A percentile compares a stretch with the other conserved stretches of the same genome.
Evolutionary conservation across 1,284 basidiomycete species (phyloP).

Genomic region (Sphaerobolus stellatus): DNA sequence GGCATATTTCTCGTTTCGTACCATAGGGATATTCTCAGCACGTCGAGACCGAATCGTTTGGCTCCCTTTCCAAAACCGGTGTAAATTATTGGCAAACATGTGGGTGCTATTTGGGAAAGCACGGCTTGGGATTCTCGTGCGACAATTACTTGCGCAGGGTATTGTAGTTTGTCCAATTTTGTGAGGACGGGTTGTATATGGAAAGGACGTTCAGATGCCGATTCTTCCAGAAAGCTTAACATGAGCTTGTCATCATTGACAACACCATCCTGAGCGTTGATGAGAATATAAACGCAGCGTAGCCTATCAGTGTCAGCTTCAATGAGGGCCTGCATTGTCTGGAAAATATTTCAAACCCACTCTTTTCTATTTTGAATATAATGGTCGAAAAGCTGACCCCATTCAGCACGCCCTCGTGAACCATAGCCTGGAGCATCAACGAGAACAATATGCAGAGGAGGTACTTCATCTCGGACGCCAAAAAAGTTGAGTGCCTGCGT

Average conservation of each 20-base stretch:
- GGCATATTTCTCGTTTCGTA: background rate
- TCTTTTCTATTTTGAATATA: conserved; percentile 59
- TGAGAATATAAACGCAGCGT: conserved; percentile 63
- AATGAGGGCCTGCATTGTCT: background rate
- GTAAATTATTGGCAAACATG: conserved; percentile 62
- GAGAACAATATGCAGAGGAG: conserved; percentile 46
- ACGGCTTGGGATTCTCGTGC: conserved; percentile 33
- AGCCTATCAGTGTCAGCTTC: conserved; percentile 42
- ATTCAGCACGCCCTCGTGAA: conserved; percentile 65
- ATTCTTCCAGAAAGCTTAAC: conserved; percentile 51
- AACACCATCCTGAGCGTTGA: conserved; percentile 65
- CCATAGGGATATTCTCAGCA: no score
- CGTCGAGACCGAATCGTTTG: conserved; percentile 2
- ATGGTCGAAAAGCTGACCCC: conserved; percentile 65
- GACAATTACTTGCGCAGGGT: conserved; percentile 29
- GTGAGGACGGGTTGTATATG: conserved; percentile 71
- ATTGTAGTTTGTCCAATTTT: conserved; percentile 56
- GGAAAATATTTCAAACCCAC: no score
- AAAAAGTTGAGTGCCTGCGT: conserved; percentile 72
- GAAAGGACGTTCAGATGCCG: conserved; percentile 37
- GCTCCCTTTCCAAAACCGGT: conserved; percentile 34
- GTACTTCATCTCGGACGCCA: conserved; percentile 48
- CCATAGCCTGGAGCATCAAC: conserved; percentile 81
- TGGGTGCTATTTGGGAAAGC: conserved; percentile 54
- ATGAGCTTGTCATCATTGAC: conserved; percentile 57